Percentiles rank a stretch among this genome's conserved stretches.
Conservation (phyloP, 352 stramenopile species). For the Phytophthora idaei region DNA sequence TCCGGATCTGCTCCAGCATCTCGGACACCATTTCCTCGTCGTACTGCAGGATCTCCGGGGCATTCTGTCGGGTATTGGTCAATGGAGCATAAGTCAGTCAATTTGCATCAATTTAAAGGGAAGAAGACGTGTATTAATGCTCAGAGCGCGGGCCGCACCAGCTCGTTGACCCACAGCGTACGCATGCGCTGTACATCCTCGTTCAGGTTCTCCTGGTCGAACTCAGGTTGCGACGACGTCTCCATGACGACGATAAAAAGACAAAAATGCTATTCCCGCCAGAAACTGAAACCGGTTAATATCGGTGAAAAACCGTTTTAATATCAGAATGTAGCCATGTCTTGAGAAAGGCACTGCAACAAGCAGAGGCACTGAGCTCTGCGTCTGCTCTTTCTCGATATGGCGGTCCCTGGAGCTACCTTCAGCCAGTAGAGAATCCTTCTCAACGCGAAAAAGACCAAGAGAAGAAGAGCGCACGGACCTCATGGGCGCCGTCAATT, state of each 20-base stretch:
- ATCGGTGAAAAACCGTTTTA: not conserved
- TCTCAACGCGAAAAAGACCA: slow-evolving; percentile 19
- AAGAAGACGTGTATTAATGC: not conserved
- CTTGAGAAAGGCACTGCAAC: slow-evolving; percentile 36
- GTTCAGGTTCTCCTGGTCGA: slow-evolving; percentile 78
- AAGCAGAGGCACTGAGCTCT: slow-evolving; percentile 9
- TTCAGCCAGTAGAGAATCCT: slow-evolving; percentile 25
- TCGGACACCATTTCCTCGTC: slow-evolving; percentile 80
- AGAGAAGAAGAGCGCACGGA: slow-evolving; percentile 13
- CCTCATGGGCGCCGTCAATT: slow-evolving; percentile 41
- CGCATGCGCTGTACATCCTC: slow-evolving; percentile 80
- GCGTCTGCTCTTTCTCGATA: slow-evolving; percentile 37
- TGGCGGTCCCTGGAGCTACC: slow-evolving; percentile 5
- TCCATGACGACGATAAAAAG: slow-evolving; percentile 13
- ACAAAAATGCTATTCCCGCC: slow-evolving; percentile 13
- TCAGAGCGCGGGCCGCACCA: slow-evolving; percentile 38
- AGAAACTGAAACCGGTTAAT: slow-evolving; percentile 19
- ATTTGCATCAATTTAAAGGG: slow-evolving; percentile 11
- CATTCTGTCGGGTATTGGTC: slow-evolving; percentile 51
- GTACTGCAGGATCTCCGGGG: slow-evolving; percentile 76
- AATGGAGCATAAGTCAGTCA: slow-evolving; percentile 12
- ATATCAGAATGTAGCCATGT: slow-evolving; percentile 22
- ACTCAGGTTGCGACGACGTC: slow-evolving; percentile 36
- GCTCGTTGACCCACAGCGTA: slow-evolving; percentile 81
- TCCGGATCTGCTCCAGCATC: slow-evolving; percentile 86